Conservation (phyloP, 352 stramenopile species). For the Pythium dissotocum region DNA sequence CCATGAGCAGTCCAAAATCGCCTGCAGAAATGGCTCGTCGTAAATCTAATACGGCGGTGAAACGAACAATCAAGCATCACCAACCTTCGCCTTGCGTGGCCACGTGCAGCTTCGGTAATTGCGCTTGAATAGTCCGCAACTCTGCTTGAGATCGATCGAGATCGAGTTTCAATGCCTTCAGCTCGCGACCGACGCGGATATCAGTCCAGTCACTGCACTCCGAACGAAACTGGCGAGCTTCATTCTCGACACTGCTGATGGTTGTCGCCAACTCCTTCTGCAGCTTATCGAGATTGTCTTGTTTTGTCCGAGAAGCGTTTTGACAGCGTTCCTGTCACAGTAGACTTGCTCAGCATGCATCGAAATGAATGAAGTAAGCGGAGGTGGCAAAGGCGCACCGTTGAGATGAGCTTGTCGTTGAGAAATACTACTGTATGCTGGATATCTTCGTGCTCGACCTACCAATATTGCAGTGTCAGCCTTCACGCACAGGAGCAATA, state of each 20-base stretch:
- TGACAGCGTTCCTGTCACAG: not conserved
- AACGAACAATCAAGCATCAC: not conserved
- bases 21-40: slow-evolving; percentile 8
- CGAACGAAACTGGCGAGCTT: not conserved
- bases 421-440: not conserved
- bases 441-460: slow-evolving; percentile 2
- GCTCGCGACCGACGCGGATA: not conserved
- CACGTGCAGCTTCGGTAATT: slow-evolving; percentile 9
- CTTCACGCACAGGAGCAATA: not conserved
- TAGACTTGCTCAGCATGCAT: not conserved
- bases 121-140: not conserved
- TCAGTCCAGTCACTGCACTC: slow-evolving; percentile 9
- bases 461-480: not conserved
- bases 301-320: not conserved
- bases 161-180: not conserved
- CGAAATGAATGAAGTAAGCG: not conserved
- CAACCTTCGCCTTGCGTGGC: slow-evolving; percentile 20
- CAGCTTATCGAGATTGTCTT: not conserved
- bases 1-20: slow-evolving; percentile 26
- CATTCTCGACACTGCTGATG: not conserved
- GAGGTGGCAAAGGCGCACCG: not conserved
- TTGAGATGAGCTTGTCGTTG: not conserved
- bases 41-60: not conserved
- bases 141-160: slow-evolving; percentile 7
- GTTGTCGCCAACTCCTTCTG: not conserved